Evolutionary conservation across 176 grass and related monocot genomes (phyloP).

Genomic region (Aegilops speltoides): DNA sequence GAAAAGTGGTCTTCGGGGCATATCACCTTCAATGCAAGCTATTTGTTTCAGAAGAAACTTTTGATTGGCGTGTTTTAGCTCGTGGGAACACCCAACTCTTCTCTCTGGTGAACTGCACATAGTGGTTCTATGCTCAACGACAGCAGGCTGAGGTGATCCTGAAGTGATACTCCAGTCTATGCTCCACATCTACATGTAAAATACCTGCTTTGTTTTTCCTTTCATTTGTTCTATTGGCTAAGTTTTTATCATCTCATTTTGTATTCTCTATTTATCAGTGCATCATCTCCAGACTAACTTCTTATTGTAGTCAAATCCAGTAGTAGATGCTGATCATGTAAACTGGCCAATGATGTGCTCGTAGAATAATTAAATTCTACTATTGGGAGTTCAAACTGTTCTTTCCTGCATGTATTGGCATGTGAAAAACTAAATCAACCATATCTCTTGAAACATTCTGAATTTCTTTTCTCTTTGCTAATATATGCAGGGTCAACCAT

Average conservation of each 20-base stretch:
- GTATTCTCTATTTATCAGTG: conserved; percentile 20
- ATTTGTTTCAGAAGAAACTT: conserved; percentile 59
- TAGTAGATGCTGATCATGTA: conserved; percentile 33
- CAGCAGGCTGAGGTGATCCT: conserved; percentile 48
- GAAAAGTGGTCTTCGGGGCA: conserved; percentile 51
- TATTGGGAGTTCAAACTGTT: neutral
- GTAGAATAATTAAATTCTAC: conserved; percentile 20
- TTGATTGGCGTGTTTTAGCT: conserved; percentile 54
- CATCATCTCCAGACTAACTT: conserved; percentile 39
- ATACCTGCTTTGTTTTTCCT: neutral
- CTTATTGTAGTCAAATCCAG: conserved; percentile 19
- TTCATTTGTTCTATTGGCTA: conserved; percentile 14
- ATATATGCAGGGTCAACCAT: conserved; percentile 50
- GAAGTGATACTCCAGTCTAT: conserved; percentile 49
- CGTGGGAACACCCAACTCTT: conserved; percentile 50
- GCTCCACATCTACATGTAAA: conserved; percentile 52
- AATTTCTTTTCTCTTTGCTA: conserved; percentile 1
- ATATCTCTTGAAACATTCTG: conserved; percentile 11
- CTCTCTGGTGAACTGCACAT: conserved; percentile 84
- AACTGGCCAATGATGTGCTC: conserved; percentile 26
- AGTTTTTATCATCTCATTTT: conserved; percentile 5
- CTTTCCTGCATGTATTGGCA: neutral
- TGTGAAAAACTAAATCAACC: neutral
- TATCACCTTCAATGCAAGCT: conserved; percentile 37
- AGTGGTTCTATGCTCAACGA: conserved; percentile 46